Base-by-base conservation (phyloP, 257 asterid species). In the Rhazya stricta region DNA sequence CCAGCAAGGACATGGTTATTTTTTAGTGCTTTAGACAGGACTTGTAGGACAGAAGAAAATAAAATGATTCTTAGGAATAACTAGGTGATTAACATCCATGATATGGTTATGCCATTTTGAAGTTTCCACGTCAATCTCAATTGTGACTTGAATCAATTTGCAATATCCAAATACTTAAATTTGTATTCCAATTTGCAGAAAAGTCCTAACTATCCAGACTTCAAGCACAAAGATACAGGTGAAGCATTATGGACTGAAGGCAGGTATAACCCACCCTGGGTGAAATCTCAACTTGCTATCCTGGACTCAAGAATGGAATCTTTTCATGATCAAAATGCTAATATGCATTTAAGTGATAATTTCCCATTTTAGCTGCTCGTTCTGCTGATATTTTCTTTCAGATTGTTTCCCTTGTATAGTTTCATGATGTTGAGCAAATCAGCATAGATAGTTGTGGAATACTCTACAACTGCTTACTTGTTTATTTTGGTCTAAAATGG, bases 211-310 rank as follows among this genome's bases (percentile, higher is more conserved):
- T 90, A 90, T 83, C 98, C 98, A 36, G 98, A 92, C 85, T 94
- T 94, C 86, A 94, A 94, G 91, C 97, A 94, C 92, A 94, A 94
- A 81, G 97, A 90, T 72, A 94, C 97, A 0, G 97, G 97, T 0
- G 98, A 94, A 79, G 96, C 97, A 65, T 81, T 94, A 80, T 94
- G 98, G 98, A 84, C 92, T 1, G 95, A 94, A 76, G 89, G 97
- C 68, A 85, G 96, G 89, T 42, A 83, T 37, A 92, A 89, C 85
- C 98, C 98, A 34, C 68, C 89, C 43, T 92, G 98, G 98, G 97
- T 94, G 77, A 94, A 89, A 81, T 92, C 98, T 29, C 97, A 94
- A 81, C 97, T 94, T 74, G 73, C 89, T 25, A 72, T 92, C 58
- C 90, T 94, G 76, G 98, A 92, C 80, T 80, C 97, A 3, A 94